A percentile compares a stretch with the other conserved stretches of the same genome.
These are phyloP conservation scores for Fusarium piperis DNA, from an alignment of 2,329 filamentous ascomycete genomes.

Conservation along the genomic window DNA sequence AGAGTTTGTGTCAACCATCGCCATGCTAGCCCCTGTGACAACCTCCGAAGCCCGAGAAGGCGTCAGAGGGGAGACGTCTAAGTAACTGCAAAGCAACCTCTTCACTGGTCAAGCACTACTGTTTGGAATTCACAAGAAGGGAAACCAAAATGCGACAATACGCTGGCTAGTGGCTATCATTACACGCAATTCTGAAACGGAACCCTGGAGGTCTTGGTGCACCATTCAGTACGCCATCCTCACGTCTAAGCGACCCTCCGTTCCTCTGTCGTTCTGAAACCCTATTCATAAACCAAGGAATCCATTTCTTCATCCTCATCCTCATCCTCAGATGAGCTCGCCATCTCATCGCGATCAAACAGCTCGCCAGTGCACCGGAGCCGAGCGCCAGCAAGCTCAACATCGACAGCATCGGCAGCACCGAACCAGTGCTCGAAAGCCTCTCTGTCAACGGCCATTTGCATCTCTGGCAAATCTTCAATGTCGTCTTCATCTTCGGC, in stretches of 20 bases:
- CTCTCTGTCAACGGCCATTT: conserved; percentile 44
- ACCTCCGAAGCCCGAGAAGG: not conserved
- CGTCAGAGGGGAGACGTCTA: not conserved
- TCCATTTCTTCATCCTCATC: not conserved
- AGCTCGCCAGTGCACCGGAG: conserved; percentile 32
- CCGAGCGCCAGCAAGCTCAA: conserved; percentile 39
- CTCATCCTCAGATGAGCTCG: not conserved
- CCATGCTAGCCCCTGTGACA: not conserved
- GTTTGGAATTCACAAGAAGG: not conserved
- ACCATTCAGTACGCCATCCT: not conserved
- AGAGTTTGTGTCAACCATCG: not conserved
- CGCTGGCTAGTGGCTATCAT: not conserved
- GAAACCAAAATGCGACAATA: not conserved
- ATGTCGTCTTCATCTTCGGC: conserved; percentile 40
- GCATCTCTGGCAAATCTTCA: conserved; percentile 41
- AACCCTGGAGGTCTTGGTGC: not conserved
- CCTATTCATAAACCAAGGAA: not conserved
- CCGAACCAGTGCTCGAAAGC: conserved; percentile 40
- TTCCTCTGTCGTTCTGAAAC: not conserved
- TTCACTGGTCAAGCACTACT: not conserved
- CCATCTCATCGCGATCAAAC: conserved; percentile 20
- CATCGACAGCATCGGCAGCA: conserved; percentile 35
- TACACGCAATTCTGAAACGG: not conserved
- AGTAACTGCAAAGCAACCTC: not conserved
- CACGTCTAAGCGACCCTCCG: not conserved